A percentile compares a stretch with the other conserved stretches of the same genome.
phyloP scores from a whole-genome alignment of 345 rosid species.

The Bruguiera gymnorhiza region DNA sequence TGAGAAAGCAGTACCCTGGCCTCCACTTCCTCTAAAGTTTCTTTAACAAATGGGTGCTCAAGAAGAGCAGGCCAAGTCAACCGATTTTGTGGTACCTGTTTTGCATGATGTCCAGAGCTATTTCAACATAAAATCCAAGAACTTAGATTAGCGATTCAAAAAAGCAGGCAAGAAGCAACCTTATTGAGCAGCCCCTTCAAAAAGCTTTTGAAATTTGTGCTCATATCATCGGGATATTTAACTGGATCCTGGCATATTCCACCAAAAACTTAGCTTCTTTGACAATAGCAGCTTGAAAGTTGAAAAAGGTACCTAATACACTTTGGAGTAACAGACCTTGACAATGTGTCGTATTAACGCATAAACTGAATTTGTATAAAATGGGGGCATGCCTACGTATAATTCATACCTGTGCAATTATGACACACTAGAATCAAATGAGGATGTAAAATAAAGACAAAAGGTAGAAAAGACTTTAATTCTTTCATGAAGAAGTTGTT shows the following conservation, averaged over 20 bases:
- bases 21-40: constrained; percentile 57
- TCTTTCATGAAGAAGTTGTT: background rate
- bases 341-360: constrained; percentile 96
- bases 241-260: constrained; percentile 79
- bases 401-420: constrained; percentile 72
- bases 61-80: constrained; percentile 94
- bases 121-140: constrained; percentile 1
- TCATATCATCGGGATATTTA: constrained; percentile 91
- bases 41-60: constrained; percentile 91
- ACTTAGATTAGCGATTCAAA: constrained; percentile 4
- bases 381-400: constrained; percentile 97
- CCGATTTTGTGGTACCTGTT: constrained; percentile 87
- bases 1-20: constrained; percentile 51
- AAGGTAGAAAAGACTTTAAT: background rate
- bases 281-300: constrained; percentile 12
- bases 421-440: constrained; percentile 9
- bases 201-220: constrained; percentile 78
- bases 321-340: constrained; percentile 49
- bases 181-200: constrained; percentile 91
- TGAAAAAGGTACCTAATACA: constrained; percentile 1
- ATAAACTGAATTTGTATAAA: constrained; percentile 96
- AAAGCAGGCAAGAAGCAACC: constrained; percentile 36
- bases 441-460: constrained; percentile 3
- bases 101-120: constrained; percentile 18
- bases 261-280: constrained; percentile 33